A percentile compares a stretch with the other conserved stretches of the same genome.
These are phyloP conservation scores for Tieghemiomyces parasiticus DNA, from an alignment of 192 early-diverging fungal species.

Conservation along the genomic window DNA sequence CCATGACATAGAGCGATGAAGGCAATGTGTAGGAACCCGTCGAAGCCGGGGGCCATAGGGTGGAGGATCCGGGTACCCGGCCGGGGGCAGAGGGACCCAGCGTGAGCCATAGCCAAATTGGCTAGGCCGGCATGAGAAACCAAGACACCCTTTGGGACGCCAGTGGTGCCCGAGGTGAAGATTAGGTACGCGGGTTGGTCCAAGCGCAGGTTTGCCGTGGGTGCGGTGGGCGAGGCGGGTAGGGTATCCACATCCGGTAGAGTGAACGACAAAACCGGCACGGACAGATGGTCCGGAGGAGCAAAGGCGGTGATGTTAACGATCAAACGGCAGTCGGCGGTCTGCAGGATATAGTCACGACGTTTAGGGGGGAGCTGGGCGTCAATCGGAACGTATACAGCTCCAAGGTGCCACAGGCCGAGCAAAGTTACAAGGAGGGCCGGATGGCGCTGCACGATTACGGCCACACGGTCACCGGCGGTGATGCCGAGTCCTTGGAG, in stretches of 20 bases:
- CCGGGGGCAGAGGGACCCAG: neutral
- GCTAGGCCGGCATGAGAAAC: neutral
- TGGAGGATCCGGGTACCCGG: neutral
- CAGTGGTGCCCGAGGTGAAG: slow-evolving; percentile 10
- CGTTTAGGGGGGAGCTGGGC: neutral
- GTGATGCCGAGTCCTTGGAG: neutral
- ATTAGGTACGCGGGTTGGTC: neutral
- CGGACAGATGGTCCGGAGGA: too few relatives aligned
- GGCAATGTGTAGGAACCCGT: neutral
- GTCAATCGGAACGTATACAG: neutral
- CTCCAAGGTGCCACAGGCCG: neutral
- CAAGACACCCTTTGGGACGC: neutral
- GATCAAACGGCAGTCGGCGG: neutral
- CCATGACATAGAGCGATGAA: neutral
- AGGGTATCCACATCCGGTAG: neutral
- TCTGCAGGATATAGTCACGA: neutral
- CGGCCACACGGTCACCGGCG: neutral
- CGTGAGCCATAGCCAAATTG: neutral
- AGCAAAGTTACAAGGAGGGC: neutral
- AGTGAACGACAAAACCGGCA: too few relatives aligned
- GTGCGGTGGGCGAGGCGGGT: neutral
- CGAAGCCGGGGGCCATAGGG: neutral
- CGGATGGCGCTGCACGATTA: neutral
- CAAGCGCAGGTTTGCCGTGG: neutral
- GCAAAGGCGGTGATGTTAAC: neutral